phyloP scores from a whole-genome alignment of 768 basidiomycete genomes.

The Tephrocybe rancida region DNA sequence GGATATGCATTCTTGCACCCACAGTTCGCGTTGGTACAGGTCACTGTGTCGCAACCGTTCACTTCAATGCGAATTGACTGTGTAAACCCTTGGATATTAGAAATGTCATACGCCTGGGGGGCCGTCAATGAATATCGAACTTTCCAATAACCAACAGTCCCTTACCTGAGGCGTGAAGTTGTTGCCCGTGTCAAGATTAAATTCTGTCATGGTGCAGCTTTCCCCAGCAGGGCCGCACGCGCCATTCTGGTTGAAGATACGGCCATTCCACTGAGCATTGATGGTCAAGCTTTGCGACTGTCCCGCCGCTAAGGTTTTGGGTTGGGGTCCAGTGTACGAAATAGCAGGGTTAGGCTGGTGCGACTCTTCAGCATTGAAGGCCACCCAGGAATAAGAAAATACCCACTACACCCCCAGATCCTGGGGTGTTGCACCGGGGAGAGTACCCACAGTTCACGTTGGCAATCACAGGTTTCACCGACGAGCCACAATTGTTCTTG shows the following conservation, averaged over 20 bases:
- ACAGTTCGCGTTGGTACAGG: slow-evolving; percentile 39
- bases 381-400: background rate
- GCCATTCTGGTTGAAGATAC: slow-evolving; percentile 40
- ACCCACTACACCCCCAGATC: slow-evolving; percentile 34
- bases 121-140: background rate
- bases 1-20: slow-evolving; percentile 35
- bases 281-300: slow-evolving; percentile 29
- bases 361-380: background rate
- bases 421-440: slow-evolving; percentile 36
- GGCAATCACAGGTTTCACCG: slow-evolving; percentile 35
- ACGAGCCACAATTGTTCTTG: slow-evolving; percentile 32
- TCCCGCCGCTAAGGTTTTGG: slow-evolving; percentile 26
- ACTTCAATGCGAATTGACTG: slow-evolving; percentile 37
- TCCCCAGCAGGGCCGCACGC: slow-evolving; percentile 39
- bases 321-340: slow-evolving; percentile 36
- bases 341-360: slow-evolving; percentile 32
- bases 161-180: slow-evolving; percentile 27
- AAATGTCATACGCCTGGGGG: slow-evolving; percentile 41
- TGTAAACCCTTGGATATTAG: slow-evolving; percentile 46
- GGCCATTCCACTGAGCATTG: slow-evolving; percentile 41
- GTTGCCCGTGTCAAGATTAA: slow-evolving; percentile 38
- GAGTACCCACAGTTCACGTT: slow-evolving; percentile 43
- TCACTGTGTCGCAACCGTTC: slow-evolving; percentile 39
- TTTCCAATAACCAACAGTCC: background rate
- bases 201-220: slow-evolving; percentile 39